phyloP scores from a whole-genome alignment of 805 yeast species.

The Cyberlindnera nakhonratchasimensis region DNA sequence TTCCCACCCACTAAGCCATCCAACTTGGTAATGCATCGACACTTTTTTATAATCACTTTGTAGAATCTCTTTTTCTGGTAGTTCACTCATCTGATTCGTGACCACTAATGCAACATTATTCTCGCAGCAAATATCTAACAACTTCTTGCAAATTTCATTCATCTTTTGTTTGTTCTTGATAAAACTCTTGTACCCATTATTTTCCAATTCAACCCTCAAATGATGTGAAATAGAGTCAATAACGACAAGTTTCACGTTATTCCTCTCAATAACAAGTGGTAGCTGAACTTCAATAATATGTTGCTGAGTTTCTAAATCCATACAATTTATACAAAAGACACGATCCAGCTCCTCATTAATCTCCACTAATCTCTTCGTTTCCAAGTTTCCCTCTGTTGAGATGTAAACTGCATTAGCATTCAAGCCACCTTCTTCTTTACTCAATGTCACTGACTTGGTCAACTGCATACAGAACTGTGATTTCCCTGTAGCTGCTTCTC shows the following conservation, averaged over 20 bases:
- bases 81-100: conserved; percentile 79
- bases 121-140: conserved; percentile 46
- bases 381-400: conserved; percentile 72
- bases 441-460: conserved; percentile 54
- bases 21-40: conserved; percentile 60
- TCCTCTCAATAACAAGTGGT: conserved; percentile 48
- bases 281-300: conserved; percentile 68
- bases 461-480: conserved; percentile 74
- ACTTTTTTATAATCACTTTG: conserved; percentile 25
- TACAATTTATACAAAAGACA: conserved; percentile 54
- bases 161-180: conserved; percentile 40
- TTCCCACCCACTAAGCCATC: conserved; percentile 78
- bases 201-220: conserved; percentile 56
- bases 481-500: conserved; percentile 84
- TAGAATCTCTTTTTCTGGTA: conserved; percentile 32
- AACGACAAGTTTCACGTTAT: conserved; percentile 51
- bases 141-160: conserved; percentile 40
- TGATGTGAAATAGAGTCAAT: conserved; percentile 86
- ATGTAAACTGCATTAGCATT: conserved; percentile 59
- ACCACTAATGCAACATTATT: conserved; percentile 59
- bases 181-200: conserved; percentile 13
- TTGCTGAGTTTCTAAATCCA: conserved; percentile 69
- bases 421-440: conserved; percentile 45
- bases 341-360: conserved; percentile 37
- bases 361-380: conserved; percentile 60